Evolutionary conservation across 1,284 basidiomycete species (phyloP).

Genomic region (Trametes polyzona): DNA sequence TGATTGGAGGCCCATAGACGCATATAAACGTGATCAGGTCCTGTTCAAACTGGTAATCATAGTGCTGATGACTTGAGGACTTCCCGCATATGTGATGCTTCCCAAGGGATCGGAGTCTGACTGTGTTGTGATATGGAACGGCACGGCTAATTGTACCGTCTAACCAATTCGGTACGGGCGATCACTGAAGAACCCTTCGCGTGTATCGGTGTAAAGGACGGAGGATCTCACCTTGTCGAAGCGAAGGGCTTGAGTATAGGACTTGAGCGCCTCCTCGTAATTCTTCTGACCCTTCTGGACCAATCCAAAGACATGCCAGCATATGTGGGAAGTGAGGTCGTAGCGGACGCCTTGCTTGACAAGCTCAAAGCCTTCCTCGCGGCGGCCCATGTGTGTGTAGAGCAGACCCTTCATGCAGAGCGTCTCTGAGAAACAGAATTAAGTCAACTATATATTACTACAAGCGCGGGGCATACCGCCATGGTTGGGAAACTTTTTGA

Average conservation of each 20-base stretch:
- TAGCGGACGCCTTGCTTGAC: slow-evolving; percentile 89
- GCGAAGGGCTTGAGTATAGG: slow-evolving; percentile 79
- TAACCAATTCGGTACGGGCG: no score
- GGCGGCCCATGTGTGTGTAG: slow-evolving; percentile 81
- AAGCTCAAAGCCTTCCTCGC: slow-evolving; percentile 84
- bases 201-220: neutral
- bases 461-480: slow-evolving; percentile 65
- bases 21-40: no score
- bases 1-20: neutral
- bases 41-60: no score
- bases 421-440: slow-evolving; percentile 64
- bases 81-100: no score
- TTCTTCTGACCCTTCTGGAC: slow-evolving; percentile 92
- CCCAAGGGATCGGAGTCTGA: no score
- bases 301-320: slow-evolving; percentile 98
- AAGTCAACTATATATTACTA: slow-evolving; percentile 25
- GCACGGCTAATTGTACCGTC: neutral
- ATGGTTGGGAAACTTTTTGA: slow-evolving; percentile 96
- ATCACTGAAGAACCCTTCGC: no score
- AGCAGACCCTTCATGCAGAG: slow-evolving; percentile 94
- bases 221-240: slow-evolving; percentile 80
- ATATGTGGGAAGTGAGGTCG: slow-evolving; percentile 93
- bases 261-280: slow-evolving; percentile 88
- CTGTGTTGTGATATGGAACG: no score
- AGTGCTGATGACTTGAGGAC: no score